Evolutionary conservation across 1,284 basidiomycete species (phyloP).

Genomic region (Porogramme epimiltina): DNA sequence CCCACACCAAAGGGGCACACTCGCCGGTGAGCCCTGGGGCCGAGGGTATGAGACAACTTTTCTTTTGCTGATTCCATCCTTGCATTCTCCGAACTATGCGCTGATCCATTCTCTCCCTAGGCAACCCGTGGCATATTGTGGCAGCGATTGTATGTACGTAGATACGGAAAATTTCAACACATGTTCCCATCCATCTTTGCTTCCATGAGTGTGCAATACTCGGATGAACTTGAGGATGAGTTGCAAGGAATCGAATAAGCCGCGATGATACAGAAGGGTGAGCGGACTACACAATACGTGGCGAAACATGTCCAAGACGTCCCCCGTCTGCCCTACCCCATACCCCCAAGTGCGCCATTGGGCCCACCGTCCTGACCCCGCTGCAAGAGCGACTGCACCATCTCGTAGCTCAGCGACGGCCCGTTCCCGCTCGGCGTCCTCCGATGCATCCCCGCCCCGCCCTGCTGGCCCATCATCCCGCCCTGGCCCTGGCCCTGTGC

Average conservation of each 20-base stretch:
- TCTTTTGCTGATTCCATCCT: conserved; percentile 19
- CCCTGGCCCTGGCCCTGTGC: neutral
- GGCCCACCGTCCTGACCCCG: conserved; percentile 36
- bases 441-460: conserved; percentile 21
- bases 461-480: conserved; percentile 11
- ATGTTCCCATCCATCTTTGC: no score
- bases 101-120: no score
- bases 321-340: neutral
- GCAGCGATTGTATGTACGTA: no score
- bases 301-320: no score
- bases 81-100: no score
- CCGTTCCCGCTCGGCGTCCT: conserved; percentile 30
- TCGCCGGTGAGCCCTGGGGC: conserved; percentile 72
- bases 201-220: no score
- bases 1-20: conserved; percentile 68
- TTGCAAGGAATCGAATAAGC: no score
- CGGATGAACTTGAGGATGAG: no score
- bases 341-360: conserved; percentile 16
- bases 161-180: no score
- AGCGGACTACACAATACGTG: neutral
- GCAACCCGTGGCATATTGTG: no score
- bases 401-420: conserved; percentile 42
- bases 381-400: conserved; percentile 66
- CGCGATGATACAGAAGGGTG: no score
- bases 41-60: conserved; percentile 68